These are phyloP conservation scores for Linnemannia zychae DNA, from an alignment of 192 early-diverging fungal species.

Conservation along the genomic window DNA sequence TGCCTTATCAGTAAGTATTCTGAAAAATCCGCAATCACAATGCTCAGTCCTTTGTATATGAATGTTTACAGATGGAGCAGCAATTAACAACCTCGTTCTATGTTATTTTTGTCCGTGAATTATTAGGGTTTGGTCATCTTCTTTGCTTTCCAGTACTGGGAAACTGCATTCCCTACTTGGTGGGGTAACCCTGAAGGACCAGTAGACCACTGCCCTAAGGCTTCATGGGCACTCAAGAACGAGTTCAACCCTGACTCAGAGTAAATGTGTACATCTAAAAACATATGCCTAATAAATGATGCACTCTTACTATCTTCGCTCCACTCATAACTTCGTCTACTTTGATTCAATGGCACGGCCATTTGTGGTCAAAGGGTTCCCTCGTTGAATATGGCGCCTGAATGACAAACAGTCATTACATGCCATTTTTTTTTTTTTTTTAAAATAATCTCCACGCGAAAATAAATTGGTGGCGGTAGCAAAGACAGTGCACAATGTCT, in stretches of 20 bases:
- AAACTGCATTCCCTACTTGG: slow-evolving; percentile 12
- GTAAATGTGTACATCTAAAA: not conserved
- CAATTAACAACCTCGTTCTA: too few relatives aligned
- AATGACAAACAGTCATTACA: too few relatives aligned
- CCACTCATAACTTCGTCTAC: not conserved
- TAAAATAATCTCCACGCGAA: not conserved
- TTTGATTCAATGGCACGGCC: too few relatives aligned
- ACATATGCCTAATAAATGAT: not conserved
- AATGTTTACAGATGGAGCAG: too few relatives aligned
- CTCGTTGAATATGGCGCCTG: too few relatives aligned
- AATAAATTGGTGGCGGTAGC: slow-evolving; percentile 1
- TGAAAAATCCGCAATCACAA: too few relatives aligned
- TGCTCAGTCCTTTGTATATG: too few relatives aligned
- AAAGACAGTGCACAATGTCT: not conserved
- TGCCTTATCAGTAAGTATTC: slow-evolving; percentile 30
- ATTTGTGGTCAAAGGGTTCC: too few relatives aligned
- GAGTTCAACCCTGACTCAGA: not conserved
- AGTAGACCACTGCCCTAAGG: not conserved
- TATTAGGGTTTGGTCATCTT: too few relatives aligned
- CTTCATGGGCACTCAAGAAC: not conserved
- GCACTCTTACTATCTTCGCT: not conserved
- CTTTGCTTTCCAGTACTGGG: slow-evolving; percentile 26
- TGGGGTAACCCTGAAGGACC: slow-evolving; percentile 20
- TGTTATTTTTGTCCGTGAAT: too few relatives aligned
- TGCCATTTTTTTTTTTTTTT: too few relatives aligned